Evolutionary conservation across 495 filamentous ascomycete species (phyloP), one percentile per base, ranked within the genome.

Genomic region (Trypethelium eluteriae): DNA sequence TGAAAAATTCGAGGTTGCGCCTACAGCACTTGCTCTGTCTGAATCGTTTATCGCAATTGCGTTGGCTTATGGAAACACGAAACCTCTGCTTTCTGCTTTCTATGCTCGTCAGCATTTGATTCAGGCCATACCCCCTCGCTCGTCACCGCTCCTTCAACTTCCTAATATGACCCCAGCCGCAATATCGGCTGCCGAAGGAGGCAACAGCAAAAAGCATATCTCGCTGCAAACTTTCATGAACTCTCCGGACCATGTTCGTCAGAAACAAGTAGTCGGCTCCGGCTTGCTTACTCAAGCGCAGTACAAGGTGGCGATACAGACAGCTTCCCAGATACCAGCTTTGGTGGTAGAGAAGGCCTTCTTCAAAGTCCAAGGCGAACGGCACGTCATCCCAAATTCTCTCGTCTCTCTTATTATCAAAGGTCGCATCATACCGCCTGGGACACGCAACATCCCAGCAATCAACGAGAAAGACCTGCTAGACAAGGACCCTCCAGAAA

Each of bases 351-450:
- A 92, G 75, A 93, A 92, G 79, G 90, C 91, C 2, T 98, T 95
- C 79, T 98, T 98, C 85, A 98, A 98, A 81, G 94, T 98, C 62
- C 88, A 90, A 70, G 94, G 94, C 67, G 94, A 98, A 79, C 89
- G 87, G 67, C 90, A 86, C 75, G 88, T 98, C 74, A 95, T 91
- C 14, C 93, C 94, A n/a, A 89, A 88, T 70, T 94, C 90, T 70
- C 83, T 98, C 57, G 92, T 98, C 57, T 91, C 93, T 63, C 88
- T 98, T 64, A 90, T 98, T 57, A 82, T 98, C 69, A 98, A 98
- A 79, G 91, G 86, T n/a, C 90, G 94, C 66, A 88, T 98, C 67
- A 85, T 97, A 25, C 93, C 94, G 0, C 94, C 94, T 5, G 94
- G 94, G 61, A 85, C 82, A 71, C 78, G 78, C 10, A 81, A 88